Conservation (phyloP, 1,284 basidiomycete species). For the Moniliella sp. region DNA sequence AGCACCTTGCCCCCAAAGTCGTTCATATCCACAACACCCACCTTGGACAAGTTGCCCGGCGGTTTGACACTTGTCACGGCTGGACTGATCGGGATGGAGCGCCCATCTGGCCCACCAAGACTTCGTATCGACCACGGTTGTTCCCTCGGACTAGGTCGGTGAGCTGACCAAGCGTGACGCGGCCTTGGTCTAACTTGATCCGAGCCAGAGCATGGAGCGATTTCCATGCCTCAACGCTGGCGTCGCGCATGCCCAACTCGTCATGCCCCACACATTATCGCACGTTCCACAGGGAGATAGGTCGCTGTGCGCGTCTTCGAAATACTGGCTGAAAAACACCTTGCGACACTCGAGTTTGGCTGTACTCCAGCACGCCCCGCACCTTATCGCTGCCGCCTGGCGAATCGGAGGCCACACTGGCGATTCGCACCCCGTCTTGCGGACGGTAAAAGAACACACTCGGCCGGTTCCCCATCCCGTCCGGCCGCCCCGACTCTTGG, state of each 20-base stretch:
- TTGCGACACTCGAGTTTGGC: constrained; percentile 19
- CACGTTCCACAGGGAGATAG: constrained; percentile 58
- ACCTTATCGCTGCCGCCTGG: constrained; percentile 45
- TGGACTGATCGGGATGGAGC: no score
- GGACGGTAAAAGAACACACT: constrained; percentile 56
- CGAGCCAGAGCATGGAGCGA: constrained; percentile 45
- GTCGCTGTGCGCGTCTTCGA: constrained; percentile 30
- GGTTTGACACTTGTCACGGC: no score
- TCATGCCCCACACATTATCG: constrained; percentile 44
- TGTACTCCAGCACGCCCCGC: constrained; percentile 19
- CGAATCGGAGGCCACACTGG: constrained; percentile 45
- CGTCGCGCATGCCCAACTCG: constrained; percentile 10
- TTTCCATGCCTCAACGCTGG: constrained; percentile 54
- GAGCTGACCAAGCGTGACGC: constrained; percentile 50
- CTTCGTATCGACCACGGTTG: constrained; percentile 43
- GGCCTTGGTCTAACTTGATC: constrained; percentile 40
- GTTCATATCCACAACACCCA: constrained; percentile 6
- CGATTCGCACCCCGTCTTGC: constrained; percentile 50
- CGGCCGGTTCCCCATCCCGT: constrained; percentile 51
- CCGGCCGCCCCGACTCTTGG: constrained; percentile 63
- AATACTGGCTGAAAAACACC: constrained; percentile 15
- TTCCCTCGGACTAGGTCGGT: constrained; percentile 48
- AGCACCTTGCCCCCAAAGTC: constrained; percentile 16
- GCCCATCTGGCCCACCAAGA: no score
- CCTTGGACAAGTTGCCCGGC: constrained; percentile 3